Conservation (phyloP, 1,139 yeast species). For the Pichia sp. region DNA sequence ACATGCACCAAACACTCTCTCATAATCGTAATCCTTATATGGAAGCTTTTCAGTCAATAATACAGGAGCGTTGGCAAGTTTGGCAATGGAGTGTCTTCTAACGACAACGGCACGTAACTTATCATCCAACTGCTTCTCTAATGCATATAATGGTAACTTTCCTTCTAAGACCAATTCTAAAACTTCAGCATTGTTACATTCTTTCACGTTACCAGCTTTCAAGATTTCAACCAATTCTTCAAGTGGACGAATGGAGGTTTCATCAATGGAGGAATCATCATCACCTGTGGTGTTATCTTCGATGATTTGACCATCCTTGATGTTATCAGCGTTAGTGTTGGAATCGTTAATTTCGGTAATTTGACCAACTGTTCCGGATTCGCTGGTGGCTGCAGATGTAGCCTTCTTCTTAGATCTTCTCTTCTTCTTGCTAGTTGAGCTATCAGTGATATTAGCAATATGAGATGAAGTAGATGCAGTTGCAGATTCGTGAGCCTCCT, state of each 20-base stretch:
- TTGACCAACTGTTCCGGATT: constrained; percentile 1
- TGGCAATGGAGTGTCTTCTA: constrained; percentile 87
- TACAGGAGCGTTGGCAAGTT: constrained; percentile 74
- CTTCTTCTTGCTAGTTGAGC: constrained; percentile 10
- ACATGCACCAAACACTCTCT: constrained; percentile 96
- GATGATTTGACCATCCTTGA: constrained; percentile 27
- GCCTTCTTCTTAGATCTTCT: constrained; percentile 10
- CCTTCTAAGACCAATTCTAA: constrained; percentile 65
- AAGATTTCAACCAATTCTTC: constrained; percentile 59
- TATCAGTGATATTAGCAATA: constrained; percentile 5
- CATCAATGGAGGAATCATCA: constrained; percentile 11
- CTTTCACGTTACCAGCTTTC: constrained; percentile 66
- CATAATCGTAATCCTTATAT: constrained; percentile 77
- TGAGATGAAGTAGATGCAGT: background rate
- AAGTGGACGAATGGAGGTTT: constrained; percentile 30
- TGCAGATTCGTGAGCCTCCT: background rate
- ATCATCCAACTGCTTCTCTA: constrained; percentile 85
- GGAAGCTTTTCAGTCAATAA: constrained; percentile 71
- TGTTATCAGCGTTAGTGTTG: constrained; percentile 14
- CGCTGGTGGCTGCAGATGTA: background rate
- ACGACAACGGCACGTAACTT: constrained; percentile 87
- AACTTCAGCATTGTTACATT: constrained; percentile 67
- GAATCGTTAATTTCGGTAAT: background rate
- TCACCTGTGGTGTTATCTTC: constrained; percentile 20
- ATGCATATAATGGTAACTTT: constrained; percentile 83